A percentile compares a stretch with the other conserved stretches of the same genome.
Evolutionary conservation across 177 flowering plant genomes (phyloP).

Genomic region (Vitis hybrid): DNA sequence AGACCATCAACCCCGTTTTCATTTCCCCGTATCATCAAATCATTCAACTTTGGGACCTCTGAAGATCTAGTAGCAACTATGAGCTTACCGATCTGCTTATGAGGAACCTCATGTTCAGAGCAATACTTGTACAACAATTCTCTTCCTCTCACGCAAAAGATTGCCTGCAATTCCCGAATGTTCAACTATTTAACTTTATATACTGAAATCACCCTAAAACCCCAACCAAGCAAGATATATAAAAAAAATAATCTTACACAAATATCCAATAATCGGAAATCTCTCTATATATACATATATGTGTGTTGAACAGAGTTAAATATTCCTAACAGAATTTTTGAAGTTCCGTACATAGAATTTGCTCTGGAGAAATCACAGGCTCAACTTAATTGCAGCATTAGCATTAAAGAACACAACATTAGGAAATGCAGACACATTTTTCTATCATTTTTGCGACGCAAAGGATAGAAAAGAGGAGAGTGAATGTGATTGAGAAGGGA

Average conservation of each 20-base stretch:
- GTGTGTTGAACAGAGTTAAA: too few relatives aligned
- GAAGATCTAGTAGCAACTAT: conserved; percentile 73
- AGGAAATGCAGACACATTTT: too few relatives aligned
- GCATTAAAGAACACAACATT: too few relatives aligned
- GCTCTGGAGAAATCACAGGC: too few relatives aligned
- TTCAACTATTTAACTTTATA: not conserved
- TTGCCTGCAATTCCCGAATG: conserved; percentile 41
- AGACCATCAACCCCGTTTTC: conserved; percentile 78
- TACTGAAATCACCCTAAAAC: not conserved
- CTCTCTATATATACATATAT: too few relatives aligned
- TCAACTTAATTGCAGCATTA: too few relatives aligned
- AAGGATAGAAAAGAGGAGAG: not conserved
- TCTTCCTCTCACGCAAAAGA: conserved; percentile 72
- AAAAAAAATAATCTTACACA: not conserved
- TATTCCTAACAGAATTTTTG: too few relatives aligned
- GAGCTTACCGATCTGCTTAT: conserved; percentile 81
- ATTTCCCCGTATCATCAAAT: conserved; percentile 47
- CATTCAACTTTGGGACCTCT: conserved; percentile 60
- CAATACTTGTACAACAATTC: conserved; percentile 74
- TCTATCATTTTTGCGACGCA: not conserved
- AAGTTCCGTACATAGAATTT: too few relatives aligned
- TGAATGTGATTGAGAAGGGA: conserved; percentile 9
- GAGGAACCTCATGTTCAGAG: conserved; percentile 59
- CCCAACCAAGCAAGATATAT: not conserved
- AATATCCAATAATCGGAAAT: too few relatives aligned